Evolutionary conservation across 164 flowering plant species (phyloP), one percentile per base, ranked within the genome.

Genomic region (Amborella trichopoda): DNA sequence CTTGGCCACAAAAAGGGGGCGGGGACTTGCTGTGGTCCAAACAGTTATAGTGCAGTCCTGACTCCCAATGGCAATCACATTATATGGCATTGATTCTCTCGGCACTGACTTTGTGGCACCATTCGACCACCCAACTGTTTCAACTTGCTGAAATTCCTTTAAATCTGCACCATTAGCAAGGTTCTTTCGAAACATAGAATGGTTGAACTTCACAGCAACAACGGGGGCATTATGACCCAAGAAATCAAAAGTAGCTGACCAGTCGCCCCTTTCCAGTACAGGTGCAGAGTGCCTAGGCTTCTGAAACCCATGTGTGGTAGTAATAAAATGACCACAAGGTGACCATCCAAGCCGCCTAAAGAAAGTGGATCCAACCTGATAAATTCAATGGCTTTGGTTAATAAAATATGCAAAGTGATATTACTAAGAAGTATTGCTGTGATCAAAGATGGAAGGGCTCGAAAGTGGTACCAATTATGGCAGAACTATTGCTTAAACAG

Each of bases 301-400:
- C 62, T 88, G 99, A 62, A 81, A 93, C 40, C 99, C 99, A 68
- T 88, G 93, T 39, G 99, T 93, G 0, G 99, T 93, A 26, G 99
- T 88, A 49, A 93, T 88, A 55, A 88, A 93, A 72, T 93, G 97
- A 46, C 99, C 99, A 70, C 97, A 93, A 36, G 97, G 99, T 20
- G 99, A 93, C 99, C 97, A 93, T n/a, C 89, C 99, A 58, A 88
- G 95, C 55, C 97, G 77, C 72, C 99, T 81, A 60, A 93, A 93
- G 68, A 88, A 93, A 52, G 97, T 93, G 26, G 99, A 85, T 32
- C 97, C 99, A 30, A 93, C 94, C 99, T 93, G 96, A 26, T 64
- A 70, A 53, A n/a, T n/a, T n/a, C n/a, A n/a, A n/a, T n/a, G n/a
- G n/a, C n/a, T n/a, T n/a, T n/a, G n/a, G n/a, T n/a, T n/a, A n/a